Base-by-base conservation (phyloP, 177 flowering plant genomes). In the Vitis hybrid region DNA sequence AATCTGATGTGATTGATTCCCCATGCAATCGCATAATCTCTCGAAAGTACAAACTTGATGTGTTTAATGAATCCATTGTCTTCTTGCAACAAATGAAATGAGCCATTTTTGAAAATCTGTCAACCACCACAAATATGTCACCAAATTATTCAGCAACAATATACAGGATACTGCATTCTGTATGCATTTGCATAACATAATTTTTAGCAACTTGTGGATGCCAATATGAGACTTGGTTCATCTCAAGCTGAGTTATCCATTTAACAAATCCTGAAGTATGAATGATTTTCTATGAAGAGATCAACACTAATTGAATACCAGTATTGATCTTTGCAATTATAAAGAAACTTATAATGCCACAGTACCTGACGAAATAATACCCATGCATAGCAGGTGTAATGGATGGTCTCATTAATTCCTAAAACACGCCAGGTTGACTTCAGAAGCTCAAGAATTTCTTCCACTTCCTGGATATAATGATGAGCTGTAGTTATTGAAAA, bases 341-440 rank as follows among this genome's bases (percentile, higher is more conserved):
- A 32, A 61, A 65, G 52, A 15, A 63, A 23, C 45, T 51, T 19
- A 45, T 30, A 21, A 32, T 52, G 21, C 23, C 26, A 72, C 3
- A 66, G 62, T 89, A 96, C 99, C 99, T 96, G 99, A 32, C 89
- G 97, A 77, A 93, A 96, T 80, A 96, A 77, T n/a, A 96, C 86
- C 95, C 93, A 96, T 52, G 97, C 90, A 87, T 88, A 93, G 80
- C 98, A 92, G n/a, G 97, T 92, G 78, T 86, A 82, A 72, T 96
- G 99, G 13, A 94, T 89, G 63, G 99, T 92, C 82, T 93, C 99
- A 60, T 97, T 91, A 68, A 96, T 89, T 69, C 98, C 99, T 66
- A 96, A 79, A 72, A 91, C 84, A 65, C 95, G 93, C 99, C 99
- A 94, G 14, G 99, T 94, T 61, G 93, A 92, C 84, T 89, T 96